Percentiles rank a stretch among this genome's conserved stretches.
These are phyloP conservation scores for Carallia pectinifolia DNA, from an alignment of 345 rosid species.

Conservation along the genomic window DNA sequence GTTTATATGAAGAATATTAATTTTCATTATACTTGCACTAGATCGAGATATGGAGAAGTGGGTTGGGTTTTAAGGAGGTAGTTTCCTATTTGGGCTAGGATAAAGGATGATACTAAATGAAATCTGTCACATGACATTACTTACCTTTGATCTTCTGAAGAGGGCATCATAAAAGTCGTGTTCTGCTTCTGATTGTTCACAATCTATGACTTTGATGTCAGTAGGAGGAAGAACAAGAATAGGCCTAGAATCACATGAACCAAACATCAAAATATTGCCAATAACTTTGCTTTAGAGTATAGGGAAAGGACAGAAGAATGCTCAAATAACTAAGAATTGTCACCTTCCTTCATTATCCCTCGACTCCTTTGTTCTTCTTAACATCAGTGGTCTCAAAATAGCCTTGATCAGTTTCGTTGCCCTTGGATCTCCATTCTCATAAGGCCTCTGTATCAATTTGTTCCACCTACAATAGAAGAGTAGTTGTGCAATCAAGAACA, in stretches of 20 bases:
- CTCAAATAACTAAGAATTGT: neutral
- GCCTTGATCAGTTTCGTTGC: slow-evolving; percentile 57
- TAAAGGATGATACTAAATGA: neutral
- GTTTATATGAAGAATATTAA: slow-evolving; percentile 19
- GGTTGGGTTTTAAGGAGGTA: too few relatives aligned
- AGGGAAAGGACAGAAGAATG: neutral
- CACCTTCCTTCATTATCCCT: slow-evolving; percentile 63
- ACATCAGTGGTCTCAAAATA: slow-evolving; percentile 63
- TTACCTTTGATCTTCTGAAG: slow-evolving; percentile 62
- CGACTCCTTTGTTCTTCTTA: slow-evolving; percentile 70
- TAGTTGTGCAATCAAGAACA: neutral
- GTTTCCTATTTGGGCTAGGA: neutral
- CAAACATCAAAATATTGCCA: slow-evolving; percentile 2
- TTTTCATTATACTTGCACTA: neutral
- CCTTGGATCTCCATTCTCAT: slow-evolving; percentile 64
- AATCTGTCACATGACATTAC: neutral
- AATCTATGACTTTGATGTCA: slow-evolving; percentile 49
- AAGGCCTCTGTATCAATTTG: slow-evolving; percentile 60
- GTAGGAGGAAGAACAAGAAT: slow-evolving; percentile 71
- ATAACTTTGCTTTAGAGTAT: neutral
- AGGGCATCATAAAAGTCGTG: slow-evolving; percentile 58
- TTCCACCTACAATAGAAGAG: slow-evolving; percentile 47
- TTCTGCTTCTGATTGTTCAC: slow-evolving; percentile 66
- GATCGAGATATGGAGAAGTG: too few relatives aligned
- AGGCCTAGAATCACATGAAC: slow-evolving; percentile 40